Base-by-base conservation (phyloP, 805 yeast genomes). In the Cyberlindnera xylosilytica region DNA sequence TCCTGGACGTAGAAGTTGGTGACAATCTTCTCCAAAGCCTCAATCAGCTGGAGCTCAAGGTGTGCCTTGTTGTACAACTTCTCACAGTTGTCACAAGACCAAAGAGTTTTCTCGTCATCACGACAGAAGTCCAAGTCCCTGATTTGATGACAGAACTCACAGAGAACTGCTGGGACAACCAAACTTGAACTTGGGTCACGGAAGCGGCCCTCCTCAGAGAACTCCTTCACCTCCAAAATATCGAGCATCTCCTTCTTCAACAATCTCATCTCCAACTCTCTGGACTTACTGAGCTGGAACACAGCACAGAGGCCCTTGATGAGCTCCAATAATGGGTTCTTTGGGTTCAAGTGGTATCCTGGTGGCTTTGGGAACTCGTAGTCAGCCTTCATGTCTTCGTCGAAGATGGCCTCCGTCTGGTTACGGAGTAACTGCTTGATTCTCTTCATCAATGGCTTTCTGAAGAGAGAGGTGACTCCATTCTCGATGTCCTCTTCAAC, bases 101-200 rank as follows among this genome's bases (percentile, higher is more conserved):
- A 81, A 9, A 64, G 50, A 6, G 47, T 50, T 10, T 55, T 51
- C 6, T 72, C 74, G 34, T 74, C 77, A 51, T 83, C 86, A 32
- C 81, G 78, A 62, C 97, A 90, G 39, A 90, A 70, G 65, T 91
- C 97, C 38, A 91, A 67, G 53, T 87, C 96, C 22, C 81, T 68
- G 28, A 81, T 76, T 52, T 69, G 74, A 46, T 80, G 83, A 66
- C 99, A 93, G 52, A 81, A 74, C 46, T 78, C 83, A 66, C 99
- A 93, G 6, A 84, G 68, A 6, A 89, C 73, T 34, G 81, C 83
- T 2, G 82, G 75, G 4, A 93, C 62, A 27, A 72, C 65, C 46
- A 93, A 69, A 1, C 86, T 74, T 0, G 86, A 70, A 38, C 93
- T 76, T 13, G 97, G 97, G 57, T 88, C 79, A 31, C 61, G 64